These are phyloP conservation scores for Saitoella complicata DNA, from an alignment of 805 yeast species.

Conservation along the genomic window DNA sequence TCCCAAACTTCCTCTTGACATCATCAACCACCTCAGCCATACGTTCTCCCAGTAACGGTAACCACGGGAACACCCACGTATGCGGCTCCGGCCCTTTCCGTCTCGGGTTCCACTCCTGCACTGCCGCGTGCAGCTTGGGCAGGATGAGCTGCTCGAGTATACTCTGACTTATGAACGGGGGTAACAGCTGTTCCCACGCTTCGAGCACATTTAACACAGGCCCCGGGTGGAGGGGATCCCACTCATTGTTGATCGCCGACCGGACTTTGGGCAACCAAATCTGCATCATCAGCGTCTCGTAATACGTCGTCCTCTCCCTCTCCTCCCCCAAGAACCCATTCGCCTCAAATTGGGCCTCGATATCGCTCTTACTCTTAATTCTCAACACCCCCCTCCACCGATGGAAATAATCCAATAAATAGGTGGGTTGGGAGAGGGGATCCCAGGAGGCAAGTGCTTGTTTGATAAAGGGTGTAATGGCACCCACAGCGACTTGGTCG, in stretches of 20 bases:
- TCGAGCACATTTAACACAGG: conserved; percentile 25
- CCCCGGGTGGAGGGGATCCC: conserved; percentile 28
- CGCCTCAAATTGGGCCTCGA: conserved; percentile 3
- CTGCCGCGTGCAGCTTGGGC: conserved; percentile 24
- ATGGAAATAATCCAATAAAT: conserved; percentile 19
- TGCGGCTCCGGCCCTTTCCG: conserved; percentile 8
- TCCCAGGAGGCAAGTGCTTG: conserved; percentile 23
- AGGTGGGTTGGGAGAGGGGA: conserved; percentile 21
- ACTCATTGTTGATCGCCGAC: conserved; percentile 18
- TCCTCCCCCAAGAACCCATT: not conserved
- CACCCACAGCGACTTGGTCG: conserved; percentile 17
- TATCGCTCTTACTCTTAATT: conserved; percentile 2
- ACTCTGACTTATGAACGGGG: conserved; percentile 17
- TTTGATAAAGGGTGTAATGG: conserved; percentile 10
- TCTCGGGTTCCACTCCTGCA: conserved; percentile 25
- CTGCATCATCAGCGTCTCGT: conserved; percentile 23
- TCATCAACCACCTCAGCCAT: conserved; percentile 12
- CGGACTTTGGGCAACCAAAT: conserved; percentile 25
- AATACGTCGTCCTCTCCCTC: conserved; percentile 14
- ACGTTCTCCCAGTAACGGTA: conserved; percentile 17
- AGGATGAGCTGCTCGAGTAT: conserved; percentile 21
- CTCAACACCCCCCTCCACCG: conserved; percentile 17
- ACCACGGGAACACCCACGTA: conserved; percentile 27
- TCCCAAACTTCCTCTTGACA: conserved; percentile 15
- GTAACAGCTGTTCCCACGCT: conserved; percentile 28